phyloP scores from a whole-genome alignment of 768 basidiomycete genomes.

The Aureoboletus auriporus region DNA sequence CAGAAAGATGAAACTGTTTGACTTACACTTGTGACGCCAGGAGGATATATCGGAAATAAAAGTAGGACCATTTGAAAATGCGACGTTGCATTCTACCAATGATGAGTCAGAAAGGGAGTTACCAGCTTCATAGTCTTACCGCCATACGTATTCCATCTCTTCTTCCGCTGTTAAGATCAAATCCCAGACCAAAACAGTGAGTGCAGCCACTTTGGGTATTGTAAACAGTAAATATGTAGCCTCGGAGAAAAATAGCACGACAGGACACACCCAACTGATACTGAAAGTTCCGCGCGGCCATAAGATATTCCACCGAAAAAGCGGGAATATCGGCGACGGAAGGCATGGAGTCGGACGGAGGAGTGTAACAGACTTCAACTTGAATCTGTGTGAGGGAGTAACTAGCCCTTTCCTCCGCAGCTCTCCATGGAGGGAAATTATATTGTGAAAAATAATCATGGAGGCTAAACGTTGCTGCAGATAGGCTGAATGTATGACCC shows the following conservation, averaged over 20 bases:
- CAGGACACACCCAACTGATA: constrained; percentile 9
- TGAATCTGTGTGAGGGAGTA: too few relatives aligned
- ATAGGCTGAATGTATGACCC: too few relatives aligned
- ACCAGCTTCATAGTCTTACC: constrained; percentile 11
- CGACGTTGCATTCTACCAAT: constrained; percentile 8
- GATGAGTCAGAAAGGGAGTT: not conserved
- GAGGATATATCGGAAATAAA: constrained; percentile 18
- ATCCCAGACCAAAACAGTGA: constrained; percentile 27
- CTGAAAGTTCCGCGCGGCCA: constrained; percentile 3
- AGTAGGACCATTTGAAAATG: constrained; percentile 12
- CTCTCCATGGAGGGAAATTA: too few relatives aligned
- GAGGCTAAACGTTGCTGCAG: too few relatives aligned
- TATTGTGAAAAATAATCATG: too few relatives aligned
- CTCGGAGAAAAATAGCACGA: not conserved
- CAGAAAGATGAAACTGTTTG: not conserved
- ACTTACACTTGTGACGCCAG: constrained; percentile 11
- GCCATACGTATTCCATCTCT: constrained; percentile 30
- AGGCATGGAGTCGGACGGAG: constrained; percentile 3
- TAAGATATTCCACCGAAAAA: constrained; percentile 4
- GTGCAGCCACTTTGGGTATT: constrained; percentile 19
- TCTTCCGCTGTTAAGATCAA: constrained; percentile 19
- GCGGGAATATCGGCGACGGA: not conserved
- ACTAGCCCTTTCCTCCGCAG: too few relatives aligned
- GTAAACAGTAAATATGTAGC: not conserved
- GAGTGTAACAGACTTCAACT: too few relatives aligned